Evolutionary conservation across 169 alveolate species (phyloP).

Genomic region (Cryptosporidium muris): DNA sequence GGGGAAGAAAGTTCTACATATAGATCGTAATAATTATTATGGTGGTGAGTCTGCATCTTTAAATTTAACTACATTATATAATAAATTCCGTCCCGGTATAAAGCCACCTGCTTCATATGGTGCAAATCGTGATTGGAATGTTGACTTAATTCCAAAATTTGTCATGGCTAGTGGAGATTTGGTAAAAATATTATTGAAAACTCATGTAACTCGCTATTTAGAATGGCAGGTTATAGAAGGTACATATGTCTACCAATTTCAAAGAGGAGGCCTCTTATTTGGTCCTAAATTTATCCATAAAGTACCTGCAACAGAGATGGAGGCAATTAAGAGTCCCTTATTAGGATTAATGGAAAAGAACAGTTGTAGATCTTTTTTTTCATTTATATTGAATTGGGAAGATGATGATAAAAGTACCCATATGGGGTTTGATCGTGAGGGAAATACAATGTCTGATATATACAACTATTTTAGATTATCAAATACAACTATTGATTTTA

Average conservation of each 20-base stretch:
- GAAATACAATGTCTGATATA: conserved; percentile 87
- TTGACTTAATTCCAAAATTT: conserved; percentile 97
- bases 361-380: conserved; percentile 94
- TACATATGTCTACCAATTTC: conserved; percentile 95
- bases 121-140: conserved; percentile 98
- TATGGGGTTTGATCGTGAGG: conserved; percentile 86
- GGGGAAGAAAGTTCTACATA: conserved; percentile 95
- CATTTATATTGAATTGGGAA: conserved; percentile 88
- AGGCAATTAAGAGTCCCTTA: conserved; percentile 94
- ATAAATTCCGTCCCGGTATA: conserved; percentile 89
- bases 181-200: conserved; percentile 93
- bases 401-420: conserved; percentile 88
- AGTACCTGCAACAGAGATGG: conserved; percentile 98
- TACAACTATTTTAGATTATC: conserved; percentile 90
- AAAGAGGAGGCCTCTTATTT: conserved; percentile 92
- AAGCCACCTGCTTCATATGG: conserved; percentile 91
- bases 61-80: conserved; percentile 94
- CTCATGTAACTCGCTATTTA: conserved; percentile 92
- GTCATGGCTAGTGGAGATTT: conserved; percentile 97
- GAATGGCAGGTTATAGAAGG: conserved; percentile 98
- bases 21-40: conserved; percentile 95
- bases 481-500: conserved; percentile 95
- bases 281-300: conserved; percentile 94
- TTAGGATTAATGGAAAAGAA: conserved; percentile 97
- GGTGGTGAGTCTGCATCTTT: conserved; percentile 99